Percentiles rank a stretch among this genome's conserved stretches.
These are phyloP conservation scores for Acorus gramineus DNA, from an alignment of 106 monocot genomes.

Conservation along the genomic window DNA sequence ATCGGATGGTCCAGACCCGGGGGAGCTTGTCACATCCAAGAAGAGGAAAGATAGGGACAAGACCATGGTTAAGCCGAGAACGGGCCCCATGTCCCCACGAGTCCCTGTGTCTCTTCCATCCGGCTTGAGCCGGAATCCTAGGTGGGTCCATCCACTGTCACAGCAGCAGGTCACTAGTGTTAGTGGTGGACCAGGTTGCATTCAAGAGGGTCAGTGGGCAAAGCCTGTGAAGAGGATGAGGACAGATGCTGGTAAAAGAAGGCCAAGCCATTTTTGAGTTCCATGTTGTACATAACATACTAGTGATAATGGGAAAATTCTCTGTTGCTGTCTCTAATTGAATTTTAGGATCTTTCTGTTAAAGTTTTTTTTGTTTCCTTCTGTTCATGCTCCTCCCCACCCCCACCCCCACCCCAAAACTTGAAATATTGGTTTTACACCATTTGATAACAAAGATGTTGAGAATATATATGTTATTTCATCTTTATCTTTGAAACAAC, in stretches of 20 bases:
- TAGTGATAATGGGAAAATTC: too few species aligned
- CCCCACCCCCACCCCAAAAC: too few species aligned
- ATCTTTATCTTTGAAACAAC: too few species aligned
- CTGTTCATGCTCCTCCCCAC: too few species aligned
- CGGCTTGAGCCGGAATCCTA: not conserved
- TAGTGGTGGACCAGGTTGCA: not conserved
- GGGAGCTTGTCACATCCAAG: conserved; percentile 79
- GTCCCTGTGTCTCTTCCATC: not conserved
- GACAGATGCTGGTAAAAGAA: conserved; percentile 73
- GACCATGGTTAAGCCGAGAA: conserved; percentile 21
- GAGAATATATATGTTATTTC: too few species aligned
- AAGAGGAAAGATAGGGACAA: conserved; percentile 90
- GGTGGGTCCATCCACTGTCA: conserved; percentile 17
- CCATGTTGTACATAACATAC: too few species aligned
- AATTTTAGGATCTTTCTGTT: too few species aligned
- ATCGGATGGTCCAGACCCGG: conserved; percentile 25
- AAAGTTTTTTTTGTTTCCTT: too few species aligned
- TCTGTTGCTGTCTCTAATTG: too few species aligned
- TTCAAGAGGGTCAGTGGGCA: conserved; percentile 70
- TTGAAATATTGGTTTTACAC: too few species aligned
- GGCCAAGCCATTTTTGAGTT: conserved; percentile 55
- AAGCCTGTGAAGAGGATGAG: conserved; percentile 87
- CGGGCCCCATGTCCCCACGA: conserved; percentile 28
- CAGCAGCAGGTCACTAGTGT: conserved; percentile 5
- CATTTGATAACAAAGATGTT: too few species aligned